Base-by-base conservation (phyloP, 345 rosid species). In the Eucalyptus guilfoylei region DNA sequence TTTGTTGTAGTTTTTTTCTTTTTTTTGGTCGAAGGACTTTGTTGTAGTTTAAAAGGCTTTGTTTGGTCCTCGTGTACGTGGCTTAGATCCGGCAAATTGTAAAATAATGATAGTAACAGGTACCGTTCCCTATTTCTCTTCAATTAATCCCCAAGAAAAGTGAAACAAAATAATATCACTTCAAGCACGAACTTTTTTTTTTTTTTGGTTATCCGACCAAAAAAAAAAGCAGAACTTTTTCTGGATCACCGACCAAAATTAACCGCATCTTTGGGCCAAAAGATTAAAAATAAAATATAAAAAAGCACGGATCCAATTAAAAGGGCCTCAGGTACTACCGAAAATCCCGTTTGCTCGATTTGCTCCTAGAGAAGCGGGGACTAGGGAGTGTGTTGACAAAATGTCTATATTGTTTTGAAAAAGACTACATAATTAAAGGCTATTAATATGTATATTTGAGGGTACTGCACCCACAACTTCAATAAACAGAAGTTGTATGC, bases 381-480 rank as follows among this genome's bases (percentile, higher is more conserved):
- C 45, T 19, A 11, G 45, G 19, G 45, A 72, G 45, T 1, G 28
- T 34, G 81, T 19, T 1, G 13, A 37, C 45, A 72, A 19, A 10
- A 72, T 72, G 45, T 72, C 45, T 19, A 19, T 37, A 37, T 19
- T 72, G 26, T 37, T 72, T 34, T 72, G 28, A 37, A 37, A 34
- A 37, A 1, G 45, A 72, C 14, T 6, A 34, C 6, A 72, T 10
- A 72, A 34, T 72, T 19, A 17, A 5, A 17, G 24, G 44, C 26
- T 34, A 10, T 37, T 72, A 0, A 34, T 34, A 19, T 17, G 7
- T 17, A 17, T 34, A 17, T 72, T 17, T 19, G 5, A 54, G 64
- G 14, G 64, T 26, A 0, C 7, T 26, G 64, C n/a, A 58, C 64
- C 0, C 1, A 11, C 64, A 26, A 11, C 64, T 60, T 60, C 32